Evolutionary conservation across 768 basidiomycete species (phyloP), one percentile per base, ranked within the genome.

Genomic region (Suillus sp.): DNA sequence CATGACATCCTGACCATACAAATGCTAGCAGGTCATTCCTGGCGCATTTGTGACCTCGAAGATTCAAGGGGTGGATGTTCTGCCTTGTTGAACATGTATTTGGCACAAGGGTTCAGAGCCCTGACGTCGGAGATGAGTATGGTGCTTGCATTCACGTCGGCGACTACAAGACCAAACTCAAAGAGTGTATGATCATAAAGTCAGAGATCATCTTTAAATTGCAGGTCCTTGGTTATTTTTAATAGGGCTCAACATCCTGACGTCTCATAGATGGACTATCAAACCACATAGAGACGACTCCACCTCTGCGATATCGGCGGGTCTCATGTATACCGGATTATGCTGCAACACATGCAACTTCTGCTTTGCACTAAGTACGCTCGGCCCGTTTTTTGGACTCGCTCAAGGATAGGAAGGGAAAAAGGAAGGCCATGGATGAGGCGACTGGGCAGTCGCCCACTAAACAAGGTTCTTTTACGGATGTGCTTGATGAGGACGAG

Each of bases 31-130:
- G 38, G 45, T 47, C 11, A 4, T 13, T 47, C 10, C 10, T 47
- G 45, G 45, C 22, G 5, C 1, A 22, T 11, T 22, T 4, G 73
- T 73, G 6, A 40, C 42, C 42, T 42, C 7, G 20, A 40, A 40
- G 40, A 40, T 40, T 40, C 16, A 7, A 40, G 40, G 13, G 40
- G 40, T 40, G 16, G 4, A 18, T 40, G 7, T 18, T 18, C 40
- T 18, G 40, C 40, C 13, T 18, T 40, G 16, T 14, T 40, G 4
- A 40, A 40, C 40, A 40, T 7, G 6, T 6, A 40, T 14, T 0
- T 38, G 37, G 37, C 37, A 38, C 14, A 14, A 43, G 42, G 16
- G 42, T 43, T 43, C 42, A 47, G 22, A 47, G 45, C 22, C 45
- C 45, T 22, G 45, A 47, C 22, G 22, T 22, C n/a, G 4, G 45